These are phyloP conservation scores for Gossypium rotundifolium DNA, from an alignment of 345 rosid genomes.

Conservation along the genomic window DNA sequence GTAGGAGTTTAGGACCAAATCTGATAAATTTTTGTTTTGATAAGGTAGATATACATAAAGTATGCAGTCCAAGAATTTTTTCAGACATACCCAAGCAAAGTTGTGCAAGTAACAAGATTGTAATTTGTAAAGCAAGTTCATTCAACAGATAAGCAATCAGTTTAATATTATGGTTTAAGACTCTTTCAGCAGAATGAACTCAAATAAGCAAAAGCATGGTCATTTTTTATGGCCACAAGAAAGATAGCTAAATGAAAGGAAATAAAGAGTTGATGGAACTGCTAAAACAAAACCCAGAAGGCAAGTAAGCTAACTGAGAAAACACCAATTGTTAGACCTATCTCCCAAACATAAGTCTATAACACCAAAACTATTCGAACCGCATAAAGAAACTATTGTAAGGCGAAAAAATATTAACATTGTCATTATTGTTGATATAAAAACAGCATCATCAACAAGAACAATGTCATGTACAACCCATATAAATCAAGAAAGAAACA, in stretches of 20 bases:
- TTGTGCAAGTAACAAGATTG: not conserved
- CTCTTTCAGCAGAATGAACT: not conserved
- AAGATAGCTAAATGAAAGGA: not conserved
- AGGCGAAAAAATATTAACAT: not conserved
- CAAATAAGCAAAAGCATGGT: not conserved
- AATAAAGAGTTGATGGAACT: not conserved
- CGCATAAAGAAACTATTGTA: not conserved
- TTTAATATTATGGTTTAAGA: not conserved
- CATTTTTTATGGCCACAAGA: not conserved
- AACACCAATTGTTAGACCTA: not conserved
- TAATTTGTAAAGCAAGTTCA: not conserved
- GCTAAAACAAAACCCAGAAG: not conserved
- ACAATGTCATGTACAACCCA: not conserved
- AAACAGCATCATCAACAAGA: conserved; percentile 9
- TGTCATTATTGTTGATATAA: not conserved
- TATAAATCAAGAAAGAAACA: conserved; percentile 13
- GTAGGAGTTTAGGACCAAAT: too few species aligned
- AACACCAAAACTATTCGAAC: not conserved
- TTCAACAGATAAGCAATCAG: not conserved
- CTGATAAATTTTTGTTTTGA: not conserved
- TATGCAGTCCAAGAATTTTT: not conserved
- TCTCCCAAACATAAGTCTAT: not conserved
- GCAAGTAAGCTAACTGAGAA: not conserved
- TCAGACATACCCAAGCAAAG: not conserved
- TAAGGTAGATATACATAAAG: not conserved